Evolutionary conservation across 352 stramenopile genomes (phyloP).

Genomic region (Globisporangium iwayamae): DNA sequence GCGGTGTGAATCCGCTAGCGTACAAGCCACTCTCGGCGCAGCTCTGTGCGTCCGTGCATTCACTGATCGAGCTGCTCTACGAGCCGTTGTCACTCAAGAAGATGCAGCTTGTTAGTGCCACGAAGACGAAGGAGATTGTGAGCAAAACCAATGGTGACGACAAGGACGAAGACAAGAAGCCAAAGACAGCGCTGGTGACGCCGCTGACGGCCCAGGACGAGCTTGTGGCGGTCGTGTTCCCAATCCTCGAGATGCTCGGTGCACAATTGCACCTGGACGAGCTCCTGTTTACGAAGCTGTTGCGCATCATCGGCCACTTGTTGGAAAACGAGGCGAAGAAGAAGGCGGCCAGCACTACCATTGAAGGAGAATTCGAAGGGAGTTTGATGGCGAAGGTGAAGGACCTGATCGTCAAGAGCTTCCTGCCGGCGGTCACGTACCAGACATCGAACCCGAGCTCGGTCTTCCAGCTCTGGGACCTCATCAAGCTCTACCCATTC

Average conservation of each 20-base stretch:
- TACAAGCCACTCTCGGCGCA: conserved; percentile 62
- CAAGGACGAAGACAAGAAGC: background rate
- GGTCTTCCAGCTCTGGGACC: conserved; percentile 79
- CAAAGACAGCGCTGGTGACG: conserved; percentile 26
- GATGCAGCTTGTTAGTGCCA: conserved; percentile 30
- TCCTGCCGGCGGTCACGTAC: conserved; percentile 73
- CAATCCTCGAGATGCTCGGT: conserved; percentile 62
- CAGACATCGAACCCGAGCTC: conserved; percentile 74
- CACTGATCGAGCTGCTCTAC: conserved; percentile 55
- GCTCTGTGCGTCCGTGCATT: conserved; percentile 67
- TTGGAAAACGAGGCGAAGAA: conserved; percentile 37
- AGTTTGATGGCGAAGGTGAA: conserved; percentile 34
- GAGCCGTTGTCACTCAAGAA: conserved; percentile 47
- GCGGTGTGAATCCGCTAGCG: conserved; percentile 60
- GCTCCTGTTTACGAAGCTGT: conserved; percentile 69
- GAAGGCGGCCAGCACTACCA: background rate
- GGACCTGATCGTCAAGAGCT: conserved; percentile 49
- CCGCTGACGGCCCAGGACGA: conserved; percentile 35
- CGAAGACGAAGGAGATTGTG: background rate
- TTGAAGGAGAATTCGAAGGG: conserved; percentile 4
- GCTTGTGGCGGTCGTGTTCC: conserved; percentile 46
- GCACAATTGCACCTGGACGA: conserved; percentile 65
- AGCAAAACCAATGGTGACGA: background rate
- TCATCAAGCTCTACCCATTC: conserved; percentile 73
- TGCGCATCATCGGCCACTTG: conserved; percentile 57